Conservation (phyloP, 306 rosid genomes). For the Trichosanthes truncata region DNA sequence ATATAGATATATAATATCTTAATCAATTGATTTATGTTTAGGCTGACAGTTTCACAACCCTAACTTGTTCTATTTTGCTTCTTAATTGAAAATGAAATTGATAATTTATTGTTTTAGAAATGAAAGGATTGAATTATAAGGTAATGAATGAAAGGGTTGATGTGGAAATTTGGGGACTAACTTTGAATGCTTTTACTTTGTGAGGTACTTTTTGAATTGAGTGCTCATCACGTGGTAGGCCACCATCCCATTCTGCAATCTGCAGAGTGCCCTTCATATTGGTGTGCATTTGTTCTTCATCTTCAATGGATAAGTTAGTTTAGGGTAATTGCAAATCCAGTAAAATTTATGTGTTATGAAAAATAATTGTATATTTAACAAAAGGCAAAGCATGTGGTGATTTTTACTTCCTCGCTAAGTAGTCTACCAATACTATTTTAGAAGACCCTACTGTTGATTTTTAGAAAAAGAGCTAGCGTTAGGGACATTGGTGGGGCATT, state of each 20-base stretch:
- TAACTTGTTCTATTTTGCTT: no score
- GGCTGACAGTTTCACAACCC: no score
- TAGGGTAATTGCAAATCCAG: neutral
- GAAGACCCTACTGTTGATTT: no score
- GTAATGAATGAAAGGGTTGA: neutral
- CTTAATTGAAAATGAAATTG: no score
- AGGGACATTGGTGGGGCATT: no score
- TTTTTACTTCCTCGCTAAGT: no score
- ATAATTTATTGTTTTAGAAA: no score
- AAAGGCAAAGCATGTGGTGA: no score
- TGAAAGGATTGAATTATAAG: neutral
- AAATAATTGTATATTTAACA: neutral
- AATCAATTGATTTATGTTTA: no score
- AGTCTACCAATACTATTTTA: no score
- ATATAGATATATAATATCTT: no score
- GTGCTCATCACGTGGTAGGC: constrained; percentile 15
- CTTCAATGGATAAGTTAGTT: neutral
- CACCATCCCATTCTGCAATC: neutral
- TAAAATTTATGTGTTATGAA: neutral
- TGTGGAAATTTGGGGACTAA: neutral
- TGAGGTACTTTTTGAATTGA: neutral
- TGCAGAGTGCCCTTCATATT: neutral
- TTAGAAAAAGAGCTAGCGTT: no score
- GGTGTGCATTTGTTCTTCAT: neutral
- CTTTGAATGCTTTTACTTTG: neutral